Base-by-base conservation (phyloP, 2,329 filamentous ascomycete genomes). In the Cladophialophora immunda region DNA sequence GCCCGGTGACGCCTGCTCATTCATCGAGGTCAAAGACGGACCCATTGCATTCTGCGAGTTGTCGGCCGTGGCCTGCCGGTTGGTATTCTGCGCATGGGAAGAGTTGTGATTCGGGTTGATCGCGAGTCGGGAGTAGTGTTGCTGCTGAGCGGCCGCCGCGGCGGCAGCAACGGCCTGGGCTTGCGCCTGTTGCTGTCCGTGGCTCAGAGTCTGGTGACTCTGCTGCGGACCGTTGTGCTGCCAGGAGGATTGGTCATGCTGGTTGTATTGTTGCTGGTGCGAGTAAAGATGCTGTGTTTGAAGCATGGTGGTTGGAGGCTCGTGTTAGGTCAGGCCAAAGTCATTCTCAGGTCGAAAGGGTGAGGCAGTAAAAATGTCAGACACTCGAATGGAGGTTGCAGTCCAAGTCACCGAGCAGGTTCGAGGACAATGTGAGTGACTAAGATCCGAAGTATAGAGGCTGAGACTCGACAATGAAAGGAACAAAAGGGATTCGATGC, bases 111-210 rank as follows among this genome's bases (percentile, higher is more conserved):
- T 89, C 89, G 89, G 71, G 38, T 84, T 88, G 74, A 86, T 85
- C 54, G 90, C 86, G 73, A 96, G 87, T 71, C 92, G 90, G 77
- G 87, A 90, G 80, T 92, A 94, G 77, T 90, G 85, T 73, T 83
- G 81, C 67, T 83, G 80, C 69, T 84, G 80, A 34, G 80, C 77
- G 4, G 76, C 75, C 4, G 81, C 76, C 1, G 80, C 77, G 2
- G 77, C 75, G 8, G 78, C 77, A 7, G 80, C 77, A 68, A 87
- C 85, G 59, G 82, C 80, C 41, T 76, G 73, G 62, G 73, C 72
- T 30, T 75, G 69, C 22, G 68, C 75, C 58, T 77, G 76, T 63
- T 80, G 79, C 73, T 77, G 69, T 71, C 75, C 68, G 59, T 77
- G 75, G 47, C 75, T 77, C 62, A 77, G 73, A 54, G 76, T 74